These are phyloP conservation scores for Aspergillus clavatus DNA, from an alignment of 2,329 filamentous ascomycete species.

Conservation along the genomic window DNA sequence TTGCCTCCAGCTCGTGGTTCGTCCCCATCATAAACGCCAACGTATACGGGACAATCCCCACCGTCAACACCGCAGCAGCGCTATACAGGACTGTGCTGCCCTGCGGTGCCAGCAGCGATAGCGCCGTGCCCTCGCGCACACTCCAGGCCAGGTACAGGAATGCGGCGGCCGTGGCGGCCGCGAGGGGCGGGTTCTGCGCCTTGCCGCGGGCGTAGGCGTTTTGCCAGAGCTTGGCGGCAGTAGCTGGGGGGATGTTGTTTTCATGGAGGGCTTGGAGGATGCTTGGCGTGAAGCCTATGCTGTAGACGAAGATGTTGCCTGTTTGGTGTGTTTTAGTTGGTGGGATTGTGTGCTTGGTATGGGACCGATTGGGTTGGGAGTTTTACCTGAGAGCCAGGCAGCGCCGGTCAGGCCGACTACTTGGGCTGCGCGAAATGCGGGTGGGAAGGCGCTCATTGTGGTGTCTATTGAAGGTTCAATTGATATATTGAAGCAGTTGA, in stretches of 20 bases:
- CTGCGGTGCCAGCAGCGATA: constrained; percentile 10
- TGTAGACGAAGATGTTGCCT: constrained; percentile 28
- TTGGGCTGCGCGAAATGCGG: constrained; percentile 24
- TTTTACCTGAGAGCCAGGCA: constrained; percentile 25
- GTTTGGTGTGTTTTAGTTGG: background rate
- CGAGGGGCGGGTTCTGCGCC: constrained; percentile 23
- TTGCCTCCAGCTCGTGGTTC: constrained; percentile 25
- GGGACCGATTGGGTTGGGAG: background rate
- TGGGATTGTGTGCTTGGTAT: background rate
- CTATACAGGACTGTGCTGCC: constrained; percentile 20
- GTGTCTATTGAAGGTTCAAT: background rate
- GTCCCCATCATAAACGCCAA: constrained; percentile 23
- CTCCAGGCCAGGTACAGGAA: constrained; percentile 30
- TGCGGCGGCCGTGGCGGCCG: constrained; percentile 14
- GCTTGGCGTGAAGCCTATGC: constrained; percentile 20
- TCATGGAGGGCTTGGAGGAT: constrained; percentile 17
- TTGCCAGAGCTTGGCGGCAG: constrained; percentile 16
- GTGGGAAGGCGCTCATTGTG: constrained; percentile 16
- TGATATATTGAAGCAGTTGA: background rate
- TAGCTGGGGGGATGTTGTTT: constrained; percentile 5
- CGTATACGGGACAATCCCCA: constrained; percentile 34
- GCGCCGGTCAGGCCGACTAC: constrained; percentile 26
- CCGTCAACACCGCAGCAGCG: constrained; percentile 24
- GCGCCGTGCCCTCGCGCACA: constrained; percentile 12
- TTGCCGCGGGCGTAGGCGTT: constrained; percentile 21